Conservation (phyloP, 208 protist species). For the Trypanosoma scelopori region DNA sequence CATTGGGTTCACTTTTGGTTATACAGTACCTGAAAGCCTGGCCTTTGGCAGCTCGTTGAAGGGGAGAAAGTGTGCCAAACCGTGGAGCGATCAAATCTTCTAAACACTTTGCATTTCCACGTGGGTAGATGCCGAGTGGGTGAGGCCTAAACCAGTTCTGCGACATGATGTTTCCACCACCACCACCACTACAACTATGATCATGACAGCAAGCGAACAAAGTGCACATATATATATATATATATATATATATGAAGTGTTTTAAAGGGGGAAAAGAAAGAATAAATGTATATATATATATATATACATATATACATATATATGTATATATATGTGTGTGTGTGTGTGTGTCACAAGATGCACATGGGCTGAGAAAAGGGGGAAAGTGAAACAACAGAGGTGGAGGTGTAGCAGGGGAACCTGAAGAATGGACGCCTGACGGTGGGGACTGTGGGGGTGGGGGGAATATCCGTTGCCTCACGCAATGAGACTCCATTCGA, state of each 20-base stretch:
- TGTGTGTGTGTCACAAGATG: too few species aligned
- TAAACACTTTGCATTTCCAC: slow-evolving; percentile 58
- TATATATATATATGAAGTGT: too few species aligned
- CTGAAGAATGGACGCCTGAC: too few species aligned
- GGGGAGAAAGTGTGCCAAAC: slow-evolving; percentile 65
- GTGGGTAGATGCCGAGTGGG: slow-evolving; percentile 79
- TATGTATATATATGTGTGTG: too few species aligned
- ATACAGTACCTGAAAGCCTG: slow-evolving; percentile 31
- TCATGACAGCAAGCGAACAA: not conserved
- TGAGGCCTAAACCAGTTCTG: slow-evolving; percentile 80
- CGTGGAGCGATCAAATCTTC: slow-evolving; percentile 47
- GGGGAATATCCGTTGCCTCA: too few species aligned
- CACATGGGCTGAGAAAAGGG: not conserved
- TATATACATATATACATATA: too few species aligned
- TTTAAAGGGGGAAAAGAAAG: too few species aligned
- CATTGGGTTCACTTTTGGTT: slow-evolving; percentile 35
- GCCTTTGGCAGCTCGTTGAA: slow-evolving; percentile 44
- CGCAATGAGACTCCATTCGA: too few species aligned
- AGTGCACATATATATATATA: too few species aligned
- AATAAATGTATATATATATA: too few species aligned
- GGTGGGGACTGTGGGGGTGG: too few species aligned
- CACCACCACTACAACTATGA: not conserved
- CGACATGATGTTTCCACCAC: slow-evolving; percentile 11
- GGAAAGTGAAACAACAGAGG: not conserved
- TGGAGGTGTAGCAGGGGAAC: slow-evolving; percentile 1